A percentile compares a stretch with the other conserved stretches of the same genome.
phyloP scores from a whole-genome alignment of 441 rosid species.

The Capsella rubella region DNA sequence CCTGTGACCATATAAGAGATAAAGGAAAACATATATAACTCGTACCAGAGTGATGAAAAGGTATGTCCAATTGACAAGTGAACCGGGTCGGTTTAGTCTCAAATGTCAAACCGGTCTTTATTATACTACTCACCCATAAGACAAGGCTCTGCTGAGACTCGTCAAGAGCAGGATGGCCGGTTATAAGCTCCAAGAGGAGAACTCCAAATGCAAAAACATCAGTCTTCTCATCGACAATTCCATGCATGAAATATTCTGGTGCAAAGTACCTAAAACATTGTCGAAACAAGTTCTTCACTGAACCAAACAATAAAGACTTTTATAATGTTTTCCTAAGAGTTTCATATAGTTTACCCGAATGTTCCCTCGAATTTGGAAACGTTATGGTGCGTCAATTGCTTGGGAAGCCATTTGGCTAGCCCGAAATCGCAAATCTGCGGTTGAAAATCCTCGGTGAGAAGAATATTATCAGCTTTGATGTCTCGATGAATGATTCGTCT shows the following conservation, averaged over 20 bases:
- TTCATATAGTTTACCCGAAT: slow-evolving; percentile 64
- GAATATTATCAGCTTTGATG: slow-evolving; percentile 91
- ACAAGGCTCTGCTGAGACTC: slow-evolving; percentile 74
- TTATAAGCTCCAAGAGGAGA: slow-evolving; percentile 82
- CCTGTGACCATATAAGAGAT: slow-evolving; percentile 59
- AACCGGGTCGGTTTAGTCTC: slow-evolving; percentile 13
- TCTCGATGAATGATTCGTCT: slow-evolving; percentile 93
- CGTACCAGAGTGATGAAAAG: slow-evolving; percentile 23
- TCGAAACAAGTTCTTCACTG: not conserved
- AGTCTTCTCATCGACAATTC: slow-evolving; percentile 90
- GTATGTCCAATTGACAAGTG: not conserved
- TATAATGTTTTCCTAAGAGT: not conserved
- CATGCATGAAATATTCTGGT: slow-evolving; percentile 92
- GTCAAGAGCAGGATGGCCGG: slow-evolving; percentile 79
- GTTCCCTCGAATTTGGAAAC: slow-evolving; percentile 94
- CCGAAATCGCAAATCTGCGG: slow-evolving; percentile 98
- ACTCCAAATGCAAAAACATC: slow-evolving; percentile 90
- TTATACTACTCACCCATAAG: slow-evolving; percentile 68
- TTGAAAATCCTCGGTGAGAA: slow-evolving; percentile 83
- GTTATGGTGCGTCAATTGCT: slow-evolving; percentile 80
- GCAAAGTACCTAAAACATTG: slow-evolving; percentile 72
- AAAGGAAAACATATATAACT: slow-evolving; percentile 8
- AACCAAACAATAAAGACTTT: not conserved
- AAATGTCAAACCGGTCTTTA: slow-evolving; percentile 17
- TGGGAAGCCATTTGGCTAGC: slow-evolving; percentile 93